phyloP scores from a whole-genome alignment of 140 eudicot genomes.

The Flaveria floridana region DNA sequence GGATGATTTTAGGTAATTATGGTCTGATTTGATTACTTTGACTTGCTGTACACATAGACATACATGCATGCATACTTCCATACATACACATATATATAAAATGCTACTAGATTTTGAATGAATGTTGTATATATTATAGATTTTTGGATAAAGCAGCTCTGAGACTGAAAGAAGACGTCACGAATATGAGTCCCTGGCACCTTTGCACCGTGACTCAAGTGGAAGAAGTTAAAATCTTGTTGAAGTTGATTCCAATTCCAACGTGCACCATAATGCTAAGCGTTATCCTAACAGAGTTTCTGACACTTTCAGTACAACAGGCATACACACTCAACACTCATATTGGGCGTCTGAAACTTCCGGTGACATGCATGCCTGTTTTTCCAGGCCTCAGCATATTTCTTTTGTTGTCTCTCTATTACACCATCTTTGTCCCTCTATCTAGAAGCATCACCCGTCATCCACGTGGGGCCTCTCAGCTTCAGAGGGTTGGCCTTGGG shows the following conservation, averaged over 20 bases:
- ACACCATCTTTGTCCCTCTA: conserved; percentile 70
- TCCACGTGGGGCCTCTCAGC: conserved; percentile 96
- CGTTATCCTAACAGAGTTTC: conserved; percentile 66
- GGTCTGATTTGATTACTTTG: background rate
- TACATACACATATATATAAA: too few relatives aligned
- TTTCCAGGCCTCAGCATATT: conserved; percentile 91
- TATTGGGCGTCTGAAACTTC: conserved; percentile 75
- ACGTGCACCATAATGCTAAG: conserved; percentile 84
- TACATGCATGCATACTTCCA: too few relatives aligned
- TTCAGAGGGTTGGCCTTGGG: conserved; percentile 87
- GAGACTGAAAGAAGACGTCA: conserved; percentile 60
- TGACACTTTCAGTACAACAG: conserved; percentile 87
- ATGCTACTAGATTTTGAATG: too few relatives aligned
- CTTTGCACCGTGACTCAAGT: conserved; percentile 96
- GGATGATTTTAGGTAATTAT: conserved; percentile 65
- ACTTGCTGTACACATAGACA: too few relatives aligned
- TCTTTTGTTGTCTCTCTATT: conserved; percentile 66
- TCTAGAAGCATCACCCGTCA: conserved; percentile 77
- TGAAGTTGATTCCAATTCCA: conserved; percentile 68
- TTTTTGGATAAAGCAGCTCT: conserved; percentile 93
- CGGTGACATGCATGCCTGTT: conserved; percentile 97
- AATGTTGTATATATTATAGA: conserved; percentile 29
- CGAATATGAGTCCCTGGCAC: conserved; percentile 59
- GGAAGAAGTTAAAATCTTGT: conserved; percentile 79
- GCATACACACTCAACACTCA: conserved; percentile 83